Evolutionary conservation across 345 rosid genomes (phyloP), one percentile per base, ranked within the genome.

Genomic region (Abelmoschus esculentus): DNA sequence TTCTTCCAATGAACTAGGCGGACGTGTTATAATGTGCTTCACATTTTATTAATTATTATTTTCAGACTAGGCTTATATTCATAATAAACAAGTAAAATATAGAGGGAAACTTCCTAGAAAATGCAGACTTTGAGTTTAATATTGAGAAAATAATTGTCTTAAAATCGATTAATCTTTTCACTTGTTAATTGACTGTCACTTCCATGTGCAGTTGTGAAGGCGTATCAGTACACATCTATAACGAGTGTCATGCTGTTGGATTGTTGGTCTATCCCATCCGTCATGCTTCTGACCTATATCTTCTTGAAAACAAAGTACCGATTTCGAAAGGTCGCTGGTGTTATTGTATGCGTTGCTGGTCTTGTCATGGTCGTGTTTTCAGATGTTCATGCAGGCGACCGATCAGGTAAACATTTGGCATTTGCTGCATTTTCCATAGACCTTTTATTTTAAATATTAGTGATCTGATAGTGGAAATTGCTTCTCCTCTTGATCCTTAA

Each of bases 241-340:
- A 95, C 99, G 32, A 95, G 98, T 63, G 80, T 95, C 62, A 95
- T 90, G 98, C 84, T 95, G 66, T 85, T 95, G 19, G 98, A 95
- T 72, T 95, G 99, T 74, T 95, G 98, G 99, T 66, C 96, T 12
- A 90, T 95, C 65, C 98, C 99, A 2, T 82, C 85, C 0, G 98
- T 92, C 72, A 82, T 91, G 96, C 26, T 91, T 58, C 93, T 92
- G 55, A 92, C 98, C 22, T 85, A 88, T 85, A 15, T 87, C 64
- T 88, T 95, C 75, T 75, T 95, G 77, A 81, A 82, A 66, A 90
- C 98, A 36, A 91, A 85, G 80, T 91, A 95, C 74, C 80, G 89
- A 81, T 79, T 74, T 77, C 87, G 81, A 82, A 95, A 86, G 86
- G 86, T 87, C 53, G 65, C 86, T 59, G 97, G 99, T 61, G 98